Conservation (phyloP, 495 filamentous ascomycete genomes). For the Oleoguttula mirabilis region DNA sequence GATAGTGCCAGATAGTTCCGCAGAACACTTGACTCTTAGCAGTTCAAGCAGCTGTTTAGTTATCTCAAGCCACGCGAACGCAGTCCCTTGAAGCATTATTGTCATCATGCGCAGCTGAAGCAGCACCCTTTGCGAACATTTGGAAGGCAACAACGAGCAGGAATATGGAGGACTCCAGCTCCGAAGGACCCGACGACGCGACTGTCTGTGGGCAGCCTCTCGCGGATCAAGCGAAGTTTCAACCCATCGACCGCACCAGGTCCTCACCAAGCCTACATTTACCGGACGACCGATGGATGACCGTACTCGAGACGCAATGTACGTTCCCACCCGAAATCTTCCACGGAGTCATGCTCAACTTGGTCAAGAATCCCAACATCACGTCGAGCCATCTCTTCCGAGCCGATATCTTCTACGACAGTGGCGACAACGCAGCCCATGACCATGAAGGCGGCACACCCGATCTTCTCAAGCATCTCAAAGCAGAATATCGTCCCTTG, state of each 20-base stretch:
- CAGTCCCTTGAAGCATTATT: too few species aligned
- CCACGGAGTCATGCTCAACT: conserved; percentile 51
- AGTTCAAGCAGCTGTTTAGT: too few species aligned
- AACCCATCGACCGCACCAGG: conserved; percentile 18
- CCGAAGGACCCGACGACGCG: too few species aligned
- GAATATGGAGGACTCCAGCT: too few species aligned
- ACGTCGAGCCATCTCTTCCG: conserved; percentile 73
- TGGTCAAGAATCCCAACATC: conserved; percentile 76
- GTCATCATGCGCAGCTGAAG: too few species aligned
- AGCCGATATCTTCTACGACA: conserved; percentile 67
- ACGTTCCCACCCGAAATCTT: conserved; percentile 50
- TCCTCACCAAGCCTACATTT: conserved; percentile 14
- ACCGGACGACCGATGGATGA: conserved; percentile 27
- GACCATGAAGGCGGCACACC: conserved; percentile 4
- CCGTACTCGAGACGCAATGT: conserved; percentile 32
- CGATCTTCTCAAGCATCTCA: conserved; percentile 25
- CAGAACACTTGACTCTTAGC: too few species aligned
- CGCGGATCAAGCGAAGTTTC: conserved; percentile 4
- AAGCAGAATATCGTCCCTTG: conserved; percentile 25
- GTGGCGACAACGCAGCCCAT: conserved; percentile 22
- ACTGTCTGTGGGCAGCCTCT: too few species aligned
- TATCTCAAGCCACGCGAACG: too few species aligned
- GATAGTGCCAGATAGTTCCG: too few species aligned
- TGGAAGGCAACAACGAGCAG: too few species aligned
- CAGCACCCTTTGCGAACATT: too few species aligned